Evolutionary conservation across 768 basidiomycete genomes (phyloP).

Genomic region (Tulasnella sp.): DNA sequence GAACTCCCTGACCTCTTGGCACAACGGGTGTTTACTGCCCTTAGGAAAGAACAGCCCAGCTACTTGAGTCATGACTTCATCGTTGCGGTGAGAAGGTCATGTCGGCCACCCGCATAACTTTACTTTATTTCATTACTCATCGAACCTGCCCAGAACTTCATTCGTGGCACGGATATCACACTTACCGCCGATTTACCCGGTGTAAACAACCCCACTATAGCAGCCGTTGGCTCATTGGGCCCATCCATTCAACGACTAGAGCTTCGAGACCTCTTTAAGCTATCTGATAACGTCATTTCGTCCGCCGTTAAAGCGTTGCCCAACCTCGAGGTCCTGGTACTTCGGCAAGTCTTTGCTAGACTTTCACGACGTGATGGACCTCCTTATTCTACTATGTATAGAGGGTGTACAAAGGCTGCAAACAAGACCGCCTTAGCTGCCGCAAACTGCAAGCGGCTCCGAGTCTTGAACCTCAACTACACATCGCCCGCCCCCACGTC

Average conservation of each 20-base stretch:
- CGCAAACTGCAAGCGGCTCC: slow-evolving; percentile 32
- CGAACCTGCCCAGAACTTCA: slow-evolving; percentile 39
- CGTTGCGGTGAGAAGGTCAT: slow-evolving; percentile 36
- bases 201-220: slow-evolving; percentile 39
- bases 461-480: slow-evolving; percentile 44
- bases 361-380: neutral
- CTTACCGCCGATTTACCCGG: slow-evolving; percentile 41
- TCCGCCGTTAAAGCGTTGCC: slow-evolving; percentile 36
- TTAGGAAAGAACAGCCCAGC: slow-evolving; percentile 39
- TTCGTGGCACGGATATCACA: slow-evolving; percentile 40
- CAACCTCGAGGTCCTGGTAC: slow-evolving; percentile 35
- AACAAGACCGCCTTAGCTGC: slow-evolving; percentile 37
- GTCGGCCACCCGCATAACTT: neutral
- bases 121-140: neutral
- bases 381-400: slow-evolving; percentile 23
- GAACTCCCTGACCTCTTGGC: slow-evolving; percentile 41
- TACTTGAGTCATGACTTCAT: slow-evolving; percentile 45
- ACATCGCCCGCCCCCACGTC: slow-evolving; percentile 42
- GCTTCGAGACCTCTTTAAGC: slow-evolving; percentile 40
- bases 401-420: slow-evolving; percentile 49
- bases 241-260: slow-evolving; percentile 36
- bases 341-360: slow-evolving; percentile 36
- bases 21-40: slow-evolving; percentile 39
- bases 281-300: slow-evolving; percentile 41
- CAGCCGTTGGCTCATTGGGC: slow-evolving; percentile 32